phyloP scores from a whole-genome alignment of 106 monocot species.

The Allium sativum region DNA sequence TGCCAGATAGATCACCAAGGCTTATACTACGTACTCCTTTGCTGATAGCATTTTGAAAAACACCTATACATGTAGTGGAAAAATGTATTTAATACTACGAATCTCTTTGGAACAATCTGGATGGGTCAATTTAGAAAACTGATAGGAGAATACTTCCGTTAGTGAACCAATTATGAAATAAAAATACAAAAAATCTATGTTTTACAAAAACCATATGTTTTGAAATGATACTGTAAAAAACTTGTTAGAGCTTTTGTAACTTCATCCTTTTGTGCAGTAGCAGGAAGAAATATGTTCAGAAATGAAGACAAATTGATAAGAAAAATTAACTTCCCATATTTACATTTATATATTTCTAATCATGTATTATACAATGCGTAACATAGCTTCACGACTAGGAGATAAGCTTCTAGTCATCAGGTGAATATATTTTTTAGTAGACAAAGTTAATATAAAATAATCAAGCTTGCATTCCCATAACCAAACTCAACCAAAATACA shows the following conservation, averaged over 20 bases:
- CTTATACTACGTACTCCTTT: conserved; percentile 91
- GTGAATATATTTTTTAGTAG: too few relatives aligned
- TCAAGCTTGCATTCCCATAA: too few relatives aligned
- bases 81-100: too few relatives aligned
- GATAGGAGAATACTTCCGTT: neutral
- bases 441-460: too few relatives aligned
- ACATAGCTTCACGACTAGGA: too few relatives aligned
- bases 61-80: conserved; percentile 27
- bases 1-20: conserved; percentile 93
- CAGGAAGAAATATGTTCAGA: conserved; percentile 70
- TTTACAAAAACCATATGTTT: neutral
- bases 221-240: conserved; percentile 12
- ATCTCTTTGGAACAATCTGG: neutral
- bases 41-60: conserved; percentile 89
- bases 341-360: too few relatives aligned
- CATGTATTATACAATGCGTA: too few relatives aligned
- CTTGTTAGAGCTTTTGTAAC: conserved; percentile 94
- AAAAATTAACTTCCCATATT: neutral
- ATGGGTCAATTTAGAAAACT: conserved; percentile 2
- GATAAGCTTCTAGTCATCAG: too few relatives aligned
- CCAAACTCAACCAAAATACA: too few relatives aligned
- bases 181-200: too few relatives aligned
- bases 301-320: conserved; percentile 5
- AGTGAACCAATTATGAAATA: neutral
- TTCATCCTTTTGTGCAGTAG: conserved; percentile 82